Evolutionary conservation across 176 grass and related monocot genomes (phyloP).

Genomic region (Avena insularis): DNA sequence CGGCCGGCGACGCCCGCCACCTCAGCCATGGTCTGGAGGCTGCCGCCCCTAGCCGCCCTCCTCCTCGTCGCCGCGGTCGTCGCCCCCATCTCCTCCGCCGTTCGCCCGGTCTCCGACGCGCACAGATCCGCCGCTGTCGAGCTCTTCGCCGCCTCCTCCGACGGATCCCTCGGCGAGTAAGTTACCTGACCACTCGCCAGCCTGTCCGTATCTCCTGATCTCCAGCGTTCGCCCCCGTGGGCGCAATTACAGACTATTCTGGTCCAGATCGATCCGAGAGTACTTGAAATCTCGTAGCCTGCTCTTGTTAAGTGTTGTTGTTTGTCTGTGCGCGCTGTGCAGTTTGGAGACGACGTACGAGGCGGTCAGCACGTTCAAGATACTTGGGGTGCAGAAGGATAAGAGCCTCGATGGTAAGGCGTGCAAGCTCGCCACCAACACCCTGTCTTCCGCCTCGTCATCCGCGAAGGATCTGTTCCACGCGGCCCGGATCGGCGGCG

Average conservation of each 20-base stretch:
- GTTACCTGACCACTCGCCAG: not conserved
- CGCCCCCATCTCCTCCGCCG: slow-evolving; percentile 38
- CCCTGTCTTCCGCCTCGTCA: slow-evolving; percentile 39
- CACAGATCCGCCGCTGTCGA: slow-evolving; percentile 63
- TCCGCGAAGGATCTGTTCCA: slow-evolving; percentile 69
- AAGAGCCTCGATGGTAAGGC: slow-evolving; percentile 38
- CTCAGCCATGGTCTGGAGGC: slow-evolving; percentile 46
- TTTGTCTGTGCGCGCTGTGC: slow-evolving; percentile 9
- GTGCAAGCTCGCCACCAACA: slow-evolving; percentile 54
- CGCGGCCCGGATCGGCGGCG: slow-evolving; percentile 51
- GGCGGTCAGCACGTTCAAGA: slow-evolving; percentile 60
- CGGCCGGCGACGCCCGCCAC: slow-evolving; percentile 29
- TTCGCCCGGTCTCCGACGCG: slow-evolving; percentile 54
- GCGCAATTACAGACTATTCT: not conserved
- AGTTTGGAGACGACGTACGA: slow-evolving; percentile 63
- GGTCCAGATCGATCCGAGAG: slow-evolving; percentile 40
- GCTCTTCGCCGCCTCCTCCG: slow-evolving; percentile 49
- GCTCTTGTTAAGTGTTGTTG: not conserved
- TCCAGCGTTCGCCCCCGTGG: not conserved
- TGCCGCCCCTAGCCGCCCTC: slow-evolving; percentile 5
- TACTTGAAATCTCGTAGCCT: slow-evolving; percentile 4
- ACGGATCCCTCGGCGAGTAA: slow-evolving; percentile 66
- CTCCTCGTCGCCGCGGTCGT: slow-evolving; percentile 23
- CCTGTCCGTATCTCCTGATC: slow-evolving; percentile 16
- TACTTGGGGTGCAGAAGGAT: slow-evolving; percentile 52